Evolutionary conservation across 768 basidiomycete species (phyloP), one percentile per base, ranked within the genome.

Genomic region (Amanita molliuscula): DNA sequence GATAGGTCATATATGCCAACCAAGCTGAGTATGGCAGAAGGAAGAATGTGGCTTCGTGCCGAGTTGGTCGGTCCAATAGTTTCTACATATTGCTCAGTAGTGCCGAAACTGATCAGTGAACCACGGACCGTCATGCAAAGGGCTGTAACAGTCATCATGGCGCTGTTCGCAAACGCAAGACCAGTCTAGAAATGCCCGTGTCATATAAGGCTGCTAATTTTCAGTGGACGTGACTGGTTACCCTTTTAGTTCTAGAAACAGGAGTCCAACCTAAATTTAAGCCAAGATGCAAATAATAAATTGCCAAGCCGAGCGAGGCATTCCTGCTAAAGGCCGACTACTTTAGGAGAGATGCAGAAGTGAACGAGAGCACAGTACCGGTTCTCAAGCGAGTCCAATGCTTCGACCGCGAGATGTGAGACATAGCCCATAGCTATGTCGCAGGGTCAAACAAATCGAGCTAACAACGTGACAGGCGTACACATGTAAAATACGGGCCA

Each of bases 21-120:
- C 82, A 86, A 6, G 71, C 76, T 53, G 80, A 81, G 63, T 84
- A 84, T 2, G 82, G 82, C 25, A 76, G 66, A 10, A 83, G 67
- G 60, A 79, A 70, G 60, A 74, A 80, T 4, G 77, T 79, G 13
- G 81, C 72, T 51, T 62, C 60, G 0, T 69, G 68, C 40, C 64
- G 57, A 10, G 71, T 73, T 8, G 78, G 67, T 1, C 65, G 63
- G 59, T 78, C 72, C 35, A 81, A 64, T 20, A 76, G 58, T 66
- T 68, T 73, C 78, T 79, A 51, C 7, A 15, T 2, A 38, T 36
- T 10, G 48, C 45, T 37, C 15, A 23, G 7, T 23, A 28, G 25
- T 15, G 20, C 26, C 48, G 18, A 18, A 8, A 44, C 1, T 8
- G 26, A 21, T 9, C 11, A 25, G 7, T 33, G 45, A 6, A 37